Evolutionary conservation across 208 protist species (phyloP).

Genomic region (Leishmania martiniquensis): DNA sequence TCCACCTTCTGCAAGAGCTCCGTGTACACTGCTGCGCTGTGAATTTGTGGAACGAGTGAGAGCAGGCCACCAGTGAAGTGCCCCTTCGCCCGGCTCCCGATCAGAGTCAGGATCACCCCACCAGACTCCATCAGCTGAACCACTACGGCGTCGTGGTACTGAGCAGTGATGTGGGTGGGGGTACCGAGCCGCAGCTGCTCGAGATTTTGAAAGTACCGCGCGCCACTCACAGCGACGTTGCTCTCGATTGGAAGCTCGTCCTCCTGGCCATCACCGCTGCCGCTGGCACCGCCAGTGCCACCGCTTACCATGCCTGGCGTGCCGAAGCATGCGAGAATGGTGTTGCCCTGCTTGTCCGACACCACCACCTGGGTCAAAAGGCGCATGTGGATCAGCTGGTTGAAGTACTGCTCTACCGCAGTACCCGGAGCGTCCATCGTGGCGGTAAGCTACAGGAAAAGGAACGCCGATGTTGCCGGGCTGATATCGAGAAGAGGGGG

Average conservation of each 20-base stretch:
- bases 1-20: slow-evolving; percentile 32
- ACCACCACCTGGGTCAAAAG: slow-evolving; percentile 81
- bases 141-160: slow-evolving; percentile 86
- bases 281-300: slow-evolving; percentile 6
- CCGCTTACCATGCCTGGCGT: slow-evolving; percentile 6
- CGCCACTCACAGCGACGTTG: slow-evolving; percentile 84
- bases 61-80: slow-evolving; percentile 83
- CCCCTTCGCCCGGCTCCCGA: slow-evolving; percentile 77
- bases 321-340: slow-evolving; percentile 78
- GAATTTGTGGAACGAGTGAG: slow-evolving; percentile 73
- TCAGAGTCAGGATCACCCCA: slow-evolving; percentile 66
- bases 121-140: slow-evolving; percentile 71
- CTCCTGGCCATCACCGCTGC: slow-evolving; percentile 22
- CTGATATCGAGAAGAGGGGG: not conserved
- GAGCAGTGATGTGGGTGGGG: slow-evolving; percentile 73
- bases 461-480: not conserved
- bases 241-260: slow-evolving; percentile 62
- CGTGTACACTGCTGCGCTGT: slow-evolving; percentile 20
- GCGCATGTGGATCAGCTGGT: slow-evolving; percentile 82
- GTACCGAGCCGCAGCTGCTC: slow-evolving; percentile 74
- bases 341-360: slow-evolving; percentile 82
- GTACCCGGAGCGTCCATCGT: slow-evolving; percentile 59
- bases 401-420: slow-evolving; percentile 89
- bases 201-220: slow-evolving; percentile 77
- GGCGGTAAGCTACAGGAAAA: not conserved